Base-by-base conservation (phyloP, 2,329 filamentous ascomycete species). In the Didymella exigua region DNA sequence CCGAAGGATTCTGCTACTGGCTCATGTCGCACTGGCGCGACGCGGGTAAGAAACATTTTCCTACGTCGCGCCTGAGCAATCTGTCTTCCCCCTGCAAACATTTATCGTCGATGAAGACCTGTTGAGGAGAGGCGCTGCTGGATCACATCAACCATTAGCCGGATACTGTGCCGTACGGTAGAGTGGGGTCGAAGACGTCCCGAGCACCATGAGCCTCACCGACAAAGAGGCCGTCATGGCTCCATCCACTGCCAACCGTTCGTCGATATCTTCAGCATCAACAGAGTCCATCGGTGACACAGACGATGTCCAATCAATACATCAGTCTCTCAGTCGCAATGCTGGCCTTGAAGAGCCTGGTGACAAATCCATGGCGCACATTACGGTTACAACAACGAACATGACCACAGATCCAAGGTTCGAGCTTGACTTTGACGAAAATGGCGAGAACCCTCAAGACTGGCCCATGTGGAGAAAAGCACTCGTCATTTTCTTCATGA, bases 351-450 rank as follows among this genome's bases (percentile, higher is more conserved):
- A 71, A 7, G 67, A 68, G 49, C 53, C 56, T 14, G 51, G 54
- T 33, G 63, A 72, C 16, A 70, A 70, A 34, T 48, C 52, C 1
- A 56, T 69, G 24, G 60, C 60, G 16, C 62, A 61, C 3, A 63
- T 73, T 27, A 63, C 67, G 3, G 68, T 61, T 1, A 63, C 72
- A 3, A 66, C 68, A 5, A 76, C 75, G 2, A 75, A 73, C 42
- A 71, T 74, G 47, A 76, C 73, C 6, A 66, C 68, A 7, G 77
- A 81, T 51, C 81, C 85, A 4, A 84, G 86, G 24, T 93, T 86
- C 66, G 90, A 95, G 74, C 82, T 93, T 49, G 86, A 89, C 66
- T 92, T 90, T 70, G 82, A 84, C 14, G 83, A 84, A 1, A 44
- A 62, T 40, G 76, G 82, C 54, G 80, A 82, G 11, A 87, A 91